A percentile compares a stretch with the other conserved stretches of the same genome.
Evolutionary conservation across 441 rosid genomes (phyloP).

Genomic region (Euphorbia corollata): DNA sequence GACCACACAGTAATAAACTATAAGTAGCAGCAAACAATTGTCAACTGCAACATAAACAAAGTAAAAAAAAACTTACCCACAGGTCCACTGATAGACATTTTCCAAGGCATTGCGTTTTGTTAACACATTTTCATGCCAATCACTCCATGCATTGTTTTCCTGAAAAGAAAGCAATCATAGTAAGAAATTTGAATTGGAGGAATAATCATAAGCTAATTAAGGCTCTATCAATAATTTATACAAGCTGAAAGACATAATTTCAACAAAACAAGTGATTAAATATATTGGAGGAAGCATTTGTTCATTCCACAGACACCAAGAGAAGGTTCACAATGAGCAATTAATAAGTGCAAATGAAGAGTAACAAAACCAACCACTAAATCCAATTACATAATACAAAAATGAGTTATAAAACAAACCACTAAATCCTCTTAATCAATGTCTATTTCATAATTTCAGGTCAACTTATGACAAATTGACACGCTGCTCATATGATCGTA

Average conservation of each 20-base stretch:
- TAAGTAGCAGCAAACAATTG: background rate
- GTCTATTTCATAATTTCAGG: no score
- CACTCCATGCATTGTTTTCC: slow-evolving; percentile 69
- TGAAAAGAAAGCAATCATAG: slow-evolving; percentile 19
- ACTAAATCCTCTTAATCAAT: no score
- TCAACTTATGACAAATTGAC: background rate
- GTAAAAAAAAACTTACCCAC: slow-evolving; percentile 58
- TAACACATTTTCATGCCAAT: slow-evolving; percentile 69
- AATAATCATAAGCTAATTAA: background rate
- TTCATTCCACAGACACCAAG: background rate
- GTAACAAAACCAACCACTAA: background rate
- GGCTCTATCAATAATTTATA: background rate
- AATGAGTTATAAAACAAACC: no score
- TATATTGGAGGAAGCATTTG: no score
- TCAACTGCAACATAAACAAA: background rate
- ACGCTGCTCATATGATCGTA: background rate
- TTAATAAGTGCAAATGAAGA: background rate
- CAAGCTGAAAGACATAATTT: background rate
- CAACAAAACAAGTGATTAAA: background rate
- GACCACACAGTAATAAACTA: background rate
- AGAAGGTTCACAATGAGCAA: background rate
- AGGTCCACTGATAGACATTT: slow-evolving; percentile 86
- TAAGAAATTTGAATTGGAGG: background rate
- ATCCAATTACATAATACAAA: background rate
- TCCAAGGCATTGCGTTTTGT: slow-evolving; percentile 76